Conservation (phyloP, 208 protist species). For the Wallacemonas rigidus region DNA sequence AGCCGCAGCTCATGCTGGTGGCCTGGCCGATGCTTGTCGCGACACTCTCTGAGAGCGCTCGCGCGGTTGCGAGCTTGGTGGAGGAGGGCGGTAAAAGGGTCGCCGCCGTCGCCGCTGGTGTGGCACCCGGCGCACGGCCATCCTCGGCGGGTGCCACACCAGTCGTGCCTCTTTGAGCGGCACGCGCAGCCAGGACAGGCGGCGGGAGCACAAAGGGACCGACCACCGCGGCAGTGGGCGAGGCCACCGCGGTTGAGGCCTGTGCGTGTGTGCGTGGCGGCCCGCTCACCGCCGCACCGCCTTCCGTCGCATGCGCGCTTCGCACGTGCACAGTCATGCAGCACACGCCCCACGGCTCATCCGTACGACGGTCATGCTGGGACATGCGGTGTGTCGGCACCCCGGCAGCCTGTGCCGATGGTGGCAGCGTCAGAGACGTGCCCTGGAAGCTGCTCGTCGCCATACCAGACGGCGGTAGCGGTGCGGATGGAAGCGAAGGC, state of each 20-base stretch:
- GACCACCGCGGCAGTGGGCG: not conserved
- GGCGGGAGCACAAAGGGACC: not conserved
- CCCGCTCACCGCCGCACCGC: not conserved
- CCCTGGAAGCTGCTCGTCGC: not conserved
- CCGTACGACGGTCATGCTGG: not conserved
- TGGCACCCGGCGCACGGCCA: not conserved
- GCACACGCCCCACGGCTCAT: constrained; percentile 4
- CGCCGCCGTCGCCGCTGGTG: not conserved
- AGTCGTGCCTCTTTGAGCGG: not conserved
- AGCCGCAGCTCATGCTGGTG: not conserved
- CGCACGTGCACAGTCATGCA: constrained; percentile 15
- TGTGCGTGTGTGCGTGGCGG: no score
- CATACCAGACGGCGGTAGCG: not conserved
- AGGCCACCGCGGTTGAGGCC: not conserved
- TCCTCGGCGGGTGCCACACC: not conserved
- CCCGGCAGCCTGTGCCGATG: no score
- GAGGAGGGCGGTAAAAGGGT: constrained; percentile 20
- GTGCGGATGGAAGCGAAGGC: not conserved
- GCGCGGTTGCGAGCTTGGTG: not conserved
- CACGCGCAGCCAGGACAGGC: constrained; percentile 3
- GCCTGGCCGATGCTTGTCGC: constrained; percentile 13
- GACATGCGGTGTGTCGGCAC: not conserved
- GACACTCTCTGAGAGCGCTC: not conserved
- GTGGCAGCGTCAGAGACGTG: no score
- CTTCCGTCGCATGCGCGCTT: not conserved